Evolutionary conservation across 129 eudicot genomes (phyloP), one percentile per base, ranked within the genome.

Genomic region (Flaveria robusta): DNA sequence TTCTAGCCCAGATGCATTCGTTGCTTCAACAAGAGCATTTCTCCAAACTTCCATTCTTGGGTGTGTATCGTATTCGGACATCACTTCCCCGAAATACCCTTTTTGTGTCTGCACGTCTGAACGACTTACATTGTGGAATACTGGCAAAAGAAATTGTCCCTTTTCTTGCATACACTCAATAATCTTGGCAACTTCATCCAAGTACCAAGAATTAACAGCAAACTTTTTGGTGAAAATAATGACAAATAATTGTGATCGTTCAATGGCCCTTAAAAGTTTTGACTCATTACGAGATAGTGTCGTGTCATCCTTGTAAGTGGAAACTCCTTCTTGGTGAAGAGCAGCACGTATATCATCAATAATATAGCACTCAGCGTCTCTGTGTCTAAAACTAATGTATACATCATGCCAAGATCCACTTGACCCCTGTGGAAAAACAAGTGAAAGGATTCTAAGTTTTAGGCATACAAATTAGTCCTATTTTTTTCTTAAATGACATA

Each of bases 151-250:
- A 72, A 52, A 12, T 4, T 65, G 47, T 31, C 49, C 4, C 6
- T 34, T 65, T 65, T 65, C 70, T 65, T 65, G 7, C 70, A 65
- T 66, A 50, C 80, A 66, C 24, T 76, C 51, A 14, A 76, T 26
- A 65, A 76, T 76, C 71, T 18, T 66, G 9, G 58, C 52, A n/a
- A 76, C 60, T 58, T 76, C 73, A n/a, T 76, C 73, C 42, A 76
- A 60, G 59, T 70, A 65, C 80, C 80, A 76, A 62, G 56, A 37
- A 9, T 69, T 64, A 18, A 24, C 22, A 7, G 58, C 74, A 45
- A 45, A 45, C 15, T 69, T 45, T 26, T 69, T 45, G 34, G 74
- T 42, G 18, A 69, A 69, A 23, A 69, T 47, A 19, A 45, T 26
- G 47, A 69, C 20, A 11, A 9, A 69, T 19, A 43, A 3, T 12